Percentiles rank a stretch among this genome's conserved stretches.
Conservation (phyloP, 208 protist genomes). For the Trichomonas tenax region DNA sequence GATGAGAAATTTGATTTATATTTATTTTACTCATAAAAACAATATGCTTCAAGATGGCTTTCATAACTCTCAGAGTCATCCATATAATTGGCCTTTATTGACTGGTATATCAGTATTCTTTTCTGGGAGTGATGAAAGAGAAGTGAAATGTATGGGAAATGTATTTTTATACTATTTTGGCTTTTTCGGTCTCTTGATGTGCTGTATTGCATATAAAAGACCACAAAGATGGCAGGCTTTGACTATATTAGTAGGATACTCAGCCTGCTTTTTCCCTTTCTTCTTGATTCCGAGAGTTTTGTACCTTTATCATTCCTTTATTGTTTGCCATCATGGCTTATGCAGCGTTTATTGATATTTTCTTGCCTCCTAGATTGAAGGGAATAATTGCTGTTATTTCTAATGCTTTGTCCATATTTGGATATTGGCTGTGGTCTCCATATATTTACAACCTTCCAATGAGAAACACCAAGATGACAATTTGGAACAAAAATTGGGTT, state of each 20-base stretch:
- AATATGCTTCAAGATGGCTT: not conserved
- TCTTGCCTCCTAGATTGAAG: not conserved
- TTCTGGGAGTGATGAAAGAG: not conserved
- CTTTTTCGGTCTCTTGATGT: not conserved
- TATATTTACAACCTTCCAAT: not conserved
- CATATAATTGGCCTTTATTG: not conserved
- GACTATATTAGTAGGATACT: not conserved
- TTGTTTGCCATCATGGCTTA: not conserved
- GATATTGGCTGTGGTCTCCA: not conserved
- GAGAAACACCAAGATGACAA: not conserved
- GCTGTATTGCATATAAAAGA: not conserved
- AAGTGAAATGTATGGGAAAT: not conserved
- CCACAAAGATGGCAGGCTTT: not conserved
- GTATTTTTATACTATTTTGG: not conserved
- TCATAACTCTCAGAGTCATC: not conserved
- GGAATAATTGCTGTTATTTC: not conserved
- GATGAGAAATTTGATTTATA: not conserved
- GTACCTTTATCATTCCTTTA: not conserved
- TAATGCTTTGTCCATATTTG: not conserved
- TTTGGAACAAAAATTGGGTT: not conserved
- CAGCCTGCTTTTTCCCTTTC: not conserved
- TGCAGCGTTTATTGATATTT: not conserved
- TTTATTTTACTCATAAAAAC: not conserved
- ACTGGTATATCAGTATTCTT: not conserved
- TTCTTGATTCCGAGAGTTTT: not conserved